Base-by-base conservation (phyloP, 345 rosid species). In the Bruguiera parviflora region DNA sequence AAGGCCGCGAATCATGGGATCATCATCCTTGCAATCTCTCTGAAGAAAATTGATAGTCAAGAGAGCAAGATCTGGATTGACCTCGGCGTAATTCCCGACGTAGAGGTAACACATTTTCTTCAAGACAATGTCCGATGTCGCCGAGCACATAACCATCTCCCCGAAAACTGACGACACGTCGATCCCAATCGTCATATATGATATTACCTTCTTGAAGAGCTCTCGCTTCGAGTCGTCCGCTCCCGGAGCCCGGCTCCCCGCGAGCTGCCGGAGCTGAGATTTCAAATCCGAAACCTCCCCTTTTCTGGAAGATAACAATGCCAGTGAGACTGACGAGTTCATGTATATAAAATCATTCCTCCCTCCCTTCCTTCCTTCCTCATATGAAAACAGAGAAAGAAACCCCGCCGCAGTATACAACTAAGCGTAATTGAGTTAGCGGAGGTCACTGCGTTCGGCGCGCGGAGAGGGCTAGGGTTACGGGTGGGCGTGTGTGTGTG, bases 101-200 rank as follows among this genome's bases (percentile, higher is more conserved):
- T 95, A 95, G 28, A 95, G 86, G 72, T 92, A 95, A 69, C 98
- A 95, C 98, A 95, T 95, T 74, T 95, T 95, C 92, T 95, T 95
- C 82, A 95, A 73, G 51, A 95, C 99, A 67, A 95, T 92, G 76
- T 95, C 98, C n/a, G 97, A 86, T 32, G 99, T 92, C 5, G 96
- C 98, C 0, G 96, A 95, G 79, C 99, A 95, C 99, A 95, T 95
- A 52, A 95, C 98, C 98, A 95, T 95, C 85, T 95, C 99, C 9
- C 99, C 96, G 29, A 95, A 95, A 19, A 95, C 83, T 16, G 98
- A 80, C 5, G 99, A 86, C 73, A 95, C 99, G 31, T 95, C 99
- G 53, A 95, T 86, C 58, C 99, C 96, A 18, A 95, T 85, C 4
- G 96, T 95, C 98, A 92, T 95, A 78, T 86, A 84, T 2, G 99